Percentiles rank a stretch among this genome's conserved stretches.
Conservation (phyloP, 108 stramenopile species). For the Cylindrotheca closterium region DNA sequence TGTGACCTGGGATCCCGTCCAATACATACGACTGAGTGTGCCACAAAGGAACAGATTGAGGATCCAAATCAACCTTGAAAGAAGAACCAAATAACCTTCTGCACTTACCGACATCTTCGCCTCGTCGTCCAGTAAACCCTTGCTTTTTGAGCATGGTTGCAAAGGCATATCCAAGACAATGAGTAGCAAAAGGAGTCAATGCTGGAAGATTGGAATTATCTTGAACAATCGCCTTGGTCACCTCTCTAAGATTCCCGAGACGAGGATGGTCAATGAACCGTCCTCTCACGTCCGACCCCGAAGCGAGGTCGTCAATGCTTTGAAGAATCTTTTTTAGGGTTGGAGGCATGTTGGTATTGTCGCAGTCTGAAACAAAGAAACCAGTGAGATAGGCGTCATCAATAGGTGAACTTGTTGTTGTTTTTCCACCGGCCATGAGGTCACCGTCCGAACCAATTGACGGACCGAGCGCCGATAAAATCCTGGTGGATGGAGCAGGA, state of each 20-base stretch:
- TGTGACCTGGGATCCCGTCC: constrained; percentile 76
- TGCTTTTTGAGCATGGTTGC: constrained; percentile 34
- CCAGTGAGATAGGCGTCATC: constrained; percentile 17
- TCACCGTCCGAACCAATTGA: too few species aligned
- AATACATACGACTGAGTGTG: constrained; percentile 52
- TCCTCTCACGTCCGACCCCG: constrained; percentile 74
- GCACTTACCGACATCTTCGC: too few species aligned
- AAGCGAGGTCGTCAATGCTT: constrained; percentile 43
- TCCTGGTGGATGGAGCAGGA: too few species aligned
- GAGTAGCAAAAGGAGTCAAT: constrained; percentile 76
- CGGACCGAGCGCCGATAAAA: too few species aligned
- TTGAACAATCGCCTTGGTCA: constrained; percentile 36
- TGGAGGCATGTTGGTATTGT: constrained; percentile 66
- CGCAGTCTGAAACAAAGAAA: constrained; percentile 38
- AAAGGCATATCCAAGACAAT: constrained; percentile 71
- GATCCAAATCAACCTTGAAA: too few species aligned
- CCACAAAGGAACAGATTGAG: too few species aligned
- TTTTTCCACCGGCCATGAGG: too few species aligned
- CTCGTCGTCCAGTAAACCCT: too few species aligned
- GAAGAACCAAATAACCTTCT: too few species aligned
- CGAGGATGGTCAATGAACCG: constrained; percentile 47
- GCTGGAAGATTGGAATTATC: constrained; percentile 7
- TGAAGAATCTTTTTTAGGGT: constrained; percentile 44
- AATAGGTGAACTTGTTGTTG: not conserved
- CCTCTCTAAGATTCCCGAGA: constrained; percentile 47